Evolutionary conservation across 2,329 filamentous ascomycete genomes (phyloP).

Genomic region (Trichoderma afroharzianum): DNA sequence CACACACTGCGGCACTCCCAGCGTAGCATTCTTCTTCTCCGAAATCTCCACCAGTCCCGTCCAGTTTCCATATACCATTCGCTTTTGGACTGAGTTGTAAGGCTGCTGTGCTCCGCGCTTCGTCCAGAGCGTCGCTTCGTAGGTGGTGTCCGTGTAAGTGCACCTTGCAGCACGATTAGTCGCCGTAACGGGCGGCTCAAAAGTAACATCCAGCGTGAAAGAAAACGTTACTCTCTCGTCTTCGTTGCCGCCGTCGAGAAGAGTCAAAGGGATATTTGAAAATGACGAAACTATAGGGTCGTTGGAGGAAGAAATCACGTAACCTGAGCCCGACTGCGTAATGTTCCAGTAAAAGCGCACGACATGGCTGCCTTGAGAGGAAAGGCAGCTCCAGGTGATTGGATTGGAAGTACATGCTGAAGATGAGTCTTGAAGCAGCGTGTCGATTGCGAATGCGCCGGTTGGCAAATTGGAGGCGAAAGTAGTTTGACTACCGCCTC

Average conservation of each 20-base stretch:
- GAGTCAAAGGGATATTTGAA: constrained; percentile 45
- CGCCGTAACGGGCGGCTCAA: constrained; percentile 46
- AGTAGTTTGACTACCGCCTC: background rate
- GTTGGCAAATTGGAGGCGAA: constrained; percentile 46
- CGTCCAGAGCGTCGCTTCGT: constrained; percentile 61
- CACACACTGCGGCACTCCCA: constrained; percentile 48
- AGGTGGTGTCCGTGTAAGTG: constrained; percentile 53
- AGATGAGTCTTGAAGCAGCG: constrained; percentile 50
- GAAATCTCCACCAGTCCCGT: constrained; percentile 55
- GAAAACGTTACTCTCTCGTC: constrained; percentile 58
- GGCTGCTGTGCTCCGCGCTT: constrained; percentile 25
- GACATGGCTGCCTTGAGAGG: constrained; percentile 42
- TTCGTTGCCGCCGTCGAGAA: constrained; percentile 44
- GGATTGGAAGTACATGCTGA: constrained; percentile 57
- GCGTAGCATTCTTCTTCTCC: constrained; percentile 42
- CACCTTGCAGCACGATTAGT: constrained; percentile 49
- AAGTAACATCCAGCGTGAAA: constrained; percentile 48
- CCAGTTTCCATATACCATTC: constrained; percentile 38
- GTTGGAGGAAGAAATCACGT: constrained; percentile 52
- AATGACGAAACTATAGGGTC: constrained; percentile 58
- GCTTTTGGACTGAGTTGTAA: background rate
- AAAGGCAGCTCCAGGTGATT: constrained; percentile 60
- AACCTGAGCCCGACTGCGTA: constrained; percentile 38
- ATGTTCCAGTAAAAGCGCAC: constrained; percentile 63
- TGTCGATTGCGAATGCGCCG: constrained; percentile 59